Evolutionary conservation across 352 stramenopile genomes (phyloP), one percentile per base, ranked within the genome.

Genomic region (Phytopythium kandeliae): DNA sequence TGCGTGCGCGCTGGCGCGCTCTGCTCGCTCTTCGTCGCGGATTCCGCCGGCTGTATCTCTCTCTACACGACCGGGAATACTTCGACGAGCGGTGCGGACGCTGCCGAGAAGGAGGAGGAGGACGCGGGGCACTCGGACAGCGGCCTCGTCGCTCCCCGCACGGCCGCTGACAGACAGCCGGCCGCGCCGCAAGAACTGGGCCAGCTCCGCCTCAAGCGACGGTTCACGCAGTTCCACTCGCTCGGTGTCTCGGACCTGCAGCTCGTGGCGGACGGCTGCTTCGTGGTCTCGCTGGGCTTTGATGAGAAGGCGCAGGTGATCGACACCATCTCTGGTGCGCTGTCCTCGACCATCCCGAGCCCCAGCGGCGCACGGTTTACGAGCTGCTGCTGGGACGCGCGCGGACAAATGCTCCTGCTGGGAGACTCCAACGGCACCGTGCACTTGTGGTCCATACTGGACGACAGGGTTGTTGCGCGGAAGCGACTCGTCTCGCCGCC

Each of bases 231-330:
- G 24, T 88, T 87, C 33, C 78, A 92, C 43, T 64, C 69, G 9
- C 74, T 89, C 11, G 74, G 80, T 4, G 67, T 92, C 34, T 64
- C 72, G 1, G 62, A 66, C 22, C 56, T 89, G 17, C 56, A 78
- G 44, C 53, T 87, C 26, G 57, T 92, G 15, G 70, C 71, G 9
- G 76, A 86, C 47, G 79, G 78, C 55, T 88, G 74, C 33, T 78
- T 90, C 40, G 65, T 92, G 11, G 75, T 90, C 10, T 89, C 81
- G 1, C 66, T 92, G 15, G 75, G 72, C 8, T 92, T 83, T 48
- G 81, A 92, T 37, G 69, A 88, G 19, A 89, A 86, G 26, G 76
- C 77, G 2, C 76, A 86, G 36, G 37, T 92, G 16, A 67, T 88
- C 13, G 78, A 92, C 48, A 71, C 76, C 7, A 86, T 83, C 48